Conservation (phyloP, 768 basidiomycete genomes). For the Tubosaeta brunneosetosa region DNA sequence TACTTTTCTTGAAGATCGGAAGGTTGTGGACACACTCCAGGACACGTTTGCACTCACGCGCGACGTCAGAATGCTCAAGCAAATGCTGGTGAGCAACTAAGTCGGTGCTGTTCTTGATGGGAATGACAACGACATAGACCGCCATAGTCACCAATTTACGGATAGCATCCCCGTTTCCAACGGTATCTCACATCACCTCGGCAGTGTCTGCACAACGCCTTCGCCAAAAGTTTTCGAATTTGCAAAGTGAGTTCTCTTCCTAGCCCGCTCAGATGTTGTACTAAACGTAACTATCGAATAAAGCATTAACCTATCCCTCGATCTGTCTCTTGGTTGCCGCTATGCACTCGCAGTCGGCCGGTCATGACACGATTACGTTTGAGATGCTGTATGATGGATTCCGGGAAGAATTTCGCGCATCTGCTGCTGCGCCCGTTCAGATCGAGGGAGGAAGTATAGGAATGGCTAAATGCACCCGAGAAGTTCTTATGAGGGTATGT, state of each 20-base stretch:
- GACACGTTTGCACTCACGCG: slow-evolving; percentile 60
- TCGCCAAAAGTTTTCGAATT: slow-evolving; percentile 47
- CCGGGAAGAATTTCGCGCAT: slow-evolving; percentile 66
- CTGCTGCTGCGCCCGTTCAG: slow-evolving; percentile 69
- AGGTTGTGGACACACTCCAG: slow-evolving; percentile 41
- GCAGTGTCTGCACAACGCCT: slow-evolving; percentile 51
- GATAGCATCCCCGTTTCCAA: slow-evolving; percentile 51
- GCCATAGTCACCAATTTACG: slow-evolving; percentile 43
- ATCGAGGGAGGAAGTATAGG: slow-evolving; percentile 71
- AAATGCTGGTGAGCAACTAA: slow-evolving; percentile 53
- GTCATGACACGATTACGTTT: slow-evolving; percentile 81
- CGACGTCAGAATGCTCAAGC: slow-evolving; percentile 54
- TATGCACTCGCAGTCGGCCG: slow-evolving; percentile 69
- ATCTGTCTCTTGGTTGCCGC: slow-evolving; percentile 84
- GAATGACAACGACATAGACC: slow-evolving; percentile 34
- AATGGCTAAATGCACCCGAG: slow-evolving; percentile 62
- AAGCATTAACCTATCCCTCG: slow-evolving; percentile 73
- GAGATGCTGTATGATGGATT: slow-evolving; percentile 86
- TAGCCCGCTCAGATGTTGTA: not conserved
- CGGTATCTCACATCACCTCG: slow-evolving; percentile 37
- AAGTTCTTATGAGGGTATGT: slow-evolving; percentile 64
- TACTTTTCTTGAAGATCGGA: slow-evolving; percentile 47
- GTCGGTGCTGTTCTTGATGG: not conserved
- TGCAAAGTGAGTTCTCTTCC: slow-evolving; percentile 44
- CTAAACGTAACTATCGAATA: slow-evolving; percentile 1